Conservation (phyloP, 2,329 filamentous ascomycete species). For the Penicillium rolfsii region DNA sequence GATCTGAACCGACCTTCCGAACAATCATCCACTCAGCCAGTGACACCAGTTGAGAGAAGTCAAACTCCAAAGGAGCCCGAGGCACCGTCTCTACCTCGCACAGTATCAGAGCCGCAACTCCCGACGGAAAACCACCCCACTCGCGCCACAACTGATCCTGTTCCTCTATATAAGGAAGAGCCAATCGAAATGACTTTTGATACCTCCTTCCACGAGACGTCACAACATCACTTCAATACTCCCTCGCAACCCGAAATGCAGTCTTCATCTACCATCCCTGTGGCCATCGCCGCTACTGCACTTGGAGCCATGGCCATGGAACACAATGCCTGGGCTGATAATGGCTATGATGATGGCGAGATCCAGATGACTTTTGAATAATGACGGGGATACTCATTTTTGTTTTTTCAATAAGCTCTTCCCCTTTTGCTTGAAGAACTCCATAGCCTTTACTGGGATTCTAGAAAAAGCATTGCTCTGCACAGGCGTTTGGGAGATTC, state of each 20-base stretch:
- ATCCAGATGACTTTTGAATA: conserved; percentile 82
- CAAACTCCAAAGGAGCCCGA: conserved; percentile 45
- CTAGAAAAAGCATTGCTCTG: conserved; percentile 10
- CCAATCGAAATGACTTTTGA: conserved; percentile 72
- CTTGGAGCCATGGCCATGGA: conserved; percentile 41
- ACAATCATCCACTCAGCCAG: conserved; percentile 23
- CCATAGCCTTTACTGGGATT: conserved; percentile 12
- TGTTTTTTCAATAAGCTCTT: background rate
- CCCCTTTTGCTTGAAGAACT: conserved; percentile 1
- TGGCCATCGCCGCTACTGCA: conserved; percentile 30
- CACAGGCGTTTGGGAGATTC: conserved; percentile 2
- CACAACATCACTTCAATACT: conserved; percentile 23
- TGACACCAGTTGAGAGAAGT: conserved; percentile 38
- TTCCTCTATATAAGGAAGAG: conserved; percentile 33
- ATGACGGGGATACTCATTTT: conserved; percentile 22
- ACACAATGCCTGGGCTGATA: conserved; percentile 71
- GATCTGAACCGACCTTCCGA: conserved; percentile 51
- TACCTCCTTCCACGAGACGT: conserved; percentile 57
- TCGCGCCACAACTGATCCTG: conserved; percentile 16
- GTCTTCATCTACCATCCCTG: conserved; percentile 39
- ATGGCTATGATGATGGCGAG: conserved; percentile 69
- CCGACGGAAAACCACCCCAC: conserved; percentile 17
- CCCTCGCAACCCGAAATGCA: conserved; percentile 34
- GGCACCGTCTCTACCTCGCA: conserved; percentile 22
- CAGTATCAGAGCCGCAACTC: conserved; percentile 24